phyloP scores from a whole-genome alignment of 192 early-diverging fungal genomes.

The Entomortierella parvispora region DNA sequence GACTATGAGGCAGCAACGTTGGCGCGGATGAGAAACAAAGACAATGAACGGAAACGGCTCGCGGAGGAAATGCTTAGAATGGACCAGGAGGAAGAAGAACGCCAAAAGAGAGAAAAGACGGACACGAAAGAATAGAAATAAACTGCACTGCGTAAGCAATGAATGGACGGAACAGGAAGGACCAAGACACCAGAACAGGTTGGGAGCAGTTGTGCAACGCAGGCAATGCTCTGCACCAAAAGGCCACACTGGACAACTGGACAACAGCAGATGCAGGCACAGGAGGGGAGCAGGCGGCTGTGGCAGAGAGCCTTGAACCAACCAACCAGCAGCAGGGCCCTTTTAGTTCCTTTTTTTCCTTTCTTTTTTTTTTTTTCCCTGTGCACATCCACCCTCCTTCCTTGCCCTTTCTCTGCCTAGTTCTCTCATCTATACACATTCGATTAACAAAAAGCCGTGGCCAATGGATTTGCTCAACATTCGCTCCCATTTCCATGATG shows the following conservation, averaged over 20 bases:
- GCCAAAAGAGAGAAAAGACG: background rate
- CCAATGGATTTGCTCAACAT: constrained; percentile 33
- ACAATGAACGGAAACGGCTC: constrained; percentile 53
- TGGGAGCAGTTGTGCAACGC: background rate
- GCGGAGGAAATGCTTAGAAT: constrained; percentile 42
- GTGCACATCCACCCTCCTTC: background rate
- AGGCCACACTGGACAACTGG: too few relatives aligned
- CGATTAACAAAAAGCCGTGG: background rate
- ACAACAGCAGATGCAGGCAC: too few relatives aligned
- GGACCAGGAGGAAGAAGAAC: constrained; percentile 44
- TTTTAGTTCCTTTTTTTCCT: background rate
- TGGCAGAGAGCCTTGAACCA: constrained; percentile 6
- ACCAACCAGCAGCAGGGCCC: constrained; percentile 12
- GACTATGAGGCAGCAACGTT: constrained; percentile 58
- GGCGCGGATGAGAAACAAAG: constrained; percentile 53
- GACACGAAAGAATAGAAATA: background rate
- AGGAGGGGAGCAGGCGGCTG: too few relatives aligned
- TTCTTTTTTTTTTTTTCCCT: background rate
- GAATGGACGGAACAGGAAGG: constrained; percentile 26
- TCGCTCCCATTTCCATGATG: constrained; percentile 24
- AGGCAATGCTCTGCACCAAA: too few relatives aligned
- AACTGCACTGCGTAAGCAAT: background rate
- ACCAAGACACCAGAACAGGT: too few relatives aligned
- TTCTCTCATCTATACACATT: background rate
- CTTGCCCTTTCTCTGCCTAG: background rate